Percentiles rank a stretch among this genome's conserved stretches.
phyloP scores from a whole-genome alignment of 345 rosid genomes.

The Melastoma malabathricum region DNA sequence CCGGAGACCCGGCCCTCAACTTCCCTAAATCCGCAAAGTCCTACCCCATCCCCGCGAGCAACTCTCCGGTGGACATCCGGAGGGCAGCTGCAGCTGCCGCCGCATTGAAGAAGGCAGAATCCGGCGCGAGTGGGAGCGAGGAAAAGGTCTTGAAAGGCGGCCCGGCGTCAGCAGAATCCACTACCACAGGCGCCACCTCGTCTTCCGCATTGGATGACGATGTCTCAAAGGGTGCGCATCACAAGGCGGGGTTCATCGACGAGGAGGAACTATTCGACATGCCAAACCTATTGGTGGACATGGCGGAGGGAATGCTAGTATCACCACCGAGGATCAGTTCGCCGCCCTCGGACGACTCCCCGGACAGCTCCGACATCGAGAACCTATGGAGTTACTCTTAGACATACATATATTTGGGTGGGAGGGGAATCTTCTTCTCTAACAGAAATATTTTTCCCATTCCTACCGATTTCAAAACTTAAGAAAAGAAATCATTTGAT shows the following conservation, averaged over 20 bases:
- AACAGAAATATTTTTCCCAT: too few relatives aligned
- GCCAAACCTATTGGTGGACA: slow-evolving; percentile 73
- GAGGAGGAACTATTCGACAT: slow-evolving; percentile 67
- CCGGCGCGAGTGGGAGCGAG: slow-evolving; percentile 2
- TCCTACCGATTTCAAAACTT: too few relatives aligned
- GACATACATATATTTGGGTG: too few relatives aligned
- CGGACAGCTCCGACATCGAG: slow-evolving; percentile 44
- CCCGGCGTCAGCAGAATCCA: neutral
- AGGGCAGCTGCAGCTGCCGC: slow-evolving; percentile 59
- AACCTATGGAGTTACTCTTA: slow-evolving; percentile 53
- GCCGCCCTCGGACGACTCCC: slow-evolving; percentile 42
- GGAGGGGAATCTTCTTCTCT: too few relatives aligned
- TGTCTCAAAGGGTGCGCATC: too few relatives aligned
- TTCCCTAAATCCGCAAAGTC: slow-evolving; percentile 38
- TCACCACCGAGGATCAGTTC: slow-evolving; percentile 60
- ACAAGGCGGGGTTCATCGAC: slow-evolving; percentile 33
- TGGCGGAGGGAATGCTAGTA: slow-evolving; percentile 91
- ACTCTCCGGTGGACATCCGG: slow-evolving; percentile 48
- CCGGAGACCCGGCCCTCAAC: slow-evolving; percentile 48
- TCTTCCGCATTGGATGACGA: neutral
- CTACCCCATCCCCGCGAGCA: slow-evolving; percentile 53
- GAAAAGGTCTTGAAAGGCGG: neutral
- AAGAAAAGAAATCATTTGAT: too few relatives aligned
- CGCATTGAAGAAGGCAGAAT: slow-evolving; percentile 18
- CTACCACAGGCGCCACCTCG: neutral